Base-by-base conservation (phyloP, 441 rosid genomes). In the Arabidopsis lyrata region DNA sequence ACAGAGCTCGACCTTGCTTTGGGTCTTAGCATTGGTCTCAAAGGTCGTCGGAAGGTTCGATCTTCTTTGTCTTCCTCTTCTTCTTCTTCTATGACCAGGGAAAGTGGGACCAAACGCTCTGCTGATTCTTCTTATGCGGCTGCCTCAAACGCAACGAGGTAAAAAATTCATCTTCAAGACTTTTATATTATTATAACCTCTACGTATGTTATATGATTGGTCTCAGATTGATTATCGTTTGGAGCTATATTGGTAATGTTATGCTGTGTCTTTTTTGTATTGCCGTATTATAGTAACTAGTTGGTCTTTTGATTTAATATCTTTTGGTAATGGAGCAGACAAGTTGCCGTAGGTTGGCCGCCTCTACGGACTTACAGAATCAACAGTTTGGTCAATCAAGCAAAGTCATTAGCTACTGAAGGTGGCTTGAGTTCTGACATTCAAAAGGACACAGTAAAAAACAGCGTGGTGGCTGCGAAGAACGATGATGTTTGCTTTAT, bases 301-400 rank as follows among this genome's bases (percentile, higher is more conserved):
- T 22, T 15, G 36, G 16, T 53, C 32, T 42, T 63, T 31, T 69
- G 60, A 45, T 68, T 63, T 11, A 2, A 29, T 15, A n/a, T 44
- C 1, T 41, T 53, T 16, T 18, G 80, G 54, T 53, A 13, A 68
- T 77, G 58, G 64, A 79, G 71, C 88, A 89, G 90, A 73, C 96
- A 85, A 56, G 92, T 87, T 49, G 72, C 76, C 2, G 87, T 91
- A 36, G 99, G 99, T 41, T 95, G 99, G 99, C 99, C 99, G 68
- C 99, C 99, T 31, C 67, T 95, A 67, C 82, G 95, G 81, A 76
- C 91, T 63, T 84, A 85, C 72, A 84, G 99, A 74, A 86, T 89
- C 87, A 91, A 91, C 81, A 86, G 87, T 84, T 84, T 92, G 86
- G 86, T 77, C 68, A 89, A 82, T 81, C 90, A 84, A 76, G 83